These are phyloP conservation scores for Hypoxylon intermedium DNA, from an alignment of 495 filamentous ascomycete species.

Conservation along the genomic window DNA sequence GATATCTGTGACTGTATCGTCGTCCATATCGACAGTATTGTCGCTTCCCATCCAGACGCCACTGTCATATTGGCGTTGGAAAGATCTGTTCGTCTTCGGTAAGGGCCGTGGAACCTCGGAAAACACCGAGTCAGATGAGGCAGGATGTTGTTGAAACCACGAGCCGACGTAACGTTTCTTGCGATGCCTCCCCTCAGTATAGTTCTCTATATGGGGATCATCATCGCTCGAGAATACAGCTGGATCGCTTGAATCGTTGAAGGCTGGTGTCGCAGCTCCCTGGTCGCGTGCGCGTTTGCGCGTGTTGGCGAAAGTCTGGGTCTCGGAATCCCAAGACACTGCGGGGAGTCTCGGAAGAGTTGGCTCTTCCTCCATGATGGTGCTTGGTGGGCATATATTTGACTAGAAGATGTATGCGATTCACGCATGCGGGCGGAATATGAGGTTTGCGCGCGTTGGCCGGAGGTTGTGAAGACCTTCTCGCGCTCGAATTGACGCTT, in stretches of 20 bases:
- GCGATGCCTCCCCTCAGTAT: slow-evolving; percentile 58
- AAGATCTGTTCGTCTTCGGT: slow-evolving; percentile 57
- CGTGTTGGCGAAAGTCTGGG: slow-evolving; percentile 41
- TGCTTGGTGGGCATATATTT: neutral
- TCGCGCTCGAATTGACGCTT: no score
- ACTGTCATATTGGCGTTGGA: slow-evolving; percentile 75
- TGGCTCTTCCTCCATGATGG: slow-evolving; percentile 55
- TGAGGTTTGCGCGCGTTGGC: no score
- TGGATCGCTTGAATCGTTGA: slow-evolving; percentile 70
- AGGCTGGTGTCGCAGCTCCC: slow-evolving; percentile 32
- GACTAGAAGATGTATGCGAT: no score
- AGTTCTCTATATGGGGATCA: slow-evolving; percentile 75
- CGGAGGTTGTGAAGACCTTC: no score
- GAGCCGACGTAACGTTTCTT: slow-evolving; percentile 73
- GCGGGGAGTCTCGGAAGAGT: slow-evolving; percentile 52
- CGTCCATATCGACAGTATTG: slow-evolving; percentile 51
- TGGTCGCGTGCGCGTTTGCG: slow-evolving; percentile 52
- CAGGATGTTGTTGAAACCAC: slow-evolving; percentile 70
- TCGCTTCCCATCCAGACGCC: slow-evolving; percentile 84
- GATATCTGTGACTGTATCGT: slow-evolving; percentile 35
- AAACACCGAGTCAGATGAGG: slow-evolving; percentile 51
- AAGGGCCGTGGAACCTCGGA: slow-evolving; percentile 41
- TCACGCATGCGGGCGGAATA: no score
- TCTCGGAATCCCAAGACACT: slow-evolving; percentile 40
- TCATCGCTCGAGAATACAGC: slow-evolving; percentile 83